A percentile compares a stretch with the other conserved stretches of the same genome.
phyloP scores from a whole-genome alignment of 2,329 filamentous ascomycete genomes.

The Xylaria digitata region DNA sequence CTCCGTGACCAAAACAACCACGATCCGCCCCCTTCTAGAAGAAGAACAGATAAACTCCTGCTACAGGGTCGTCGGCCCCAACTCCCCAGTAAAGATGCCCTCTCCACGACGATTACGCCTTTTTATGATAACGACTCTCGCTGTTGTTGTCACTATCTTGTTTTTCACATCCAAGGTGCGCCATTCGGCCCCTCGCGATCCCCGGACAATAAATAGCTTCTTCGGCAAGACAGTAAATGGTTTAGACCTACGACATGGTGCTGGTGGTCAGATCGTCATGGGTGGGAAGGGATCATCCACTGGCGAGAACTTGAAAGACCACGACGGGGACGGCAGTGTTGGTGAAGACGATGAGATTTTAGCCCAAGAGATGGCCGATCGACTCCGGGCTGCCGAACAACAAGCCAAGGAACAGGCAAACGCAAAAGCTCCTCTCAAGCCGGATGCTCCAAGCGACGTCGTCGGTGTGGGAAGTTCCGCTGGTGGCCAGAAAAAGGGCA shows the following conservation, averaged over 20 bases:
- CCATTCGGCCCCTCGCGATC: conserved; percentile 60
- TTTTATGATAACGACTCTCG: conserved; percentile 71
- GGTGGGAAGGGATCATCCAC: conserved; percentile 54
- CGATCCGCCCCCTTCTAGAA: background rate
- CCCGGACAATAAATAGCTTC: conserved; percentile 62
- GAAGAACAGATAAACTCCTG: background rate
- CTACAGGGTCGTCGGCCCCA: conserved; percentile 6
- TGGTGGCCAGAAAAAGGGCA: conserved; percentile 59
- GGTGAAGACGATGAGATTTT: conserved; percentile 67
- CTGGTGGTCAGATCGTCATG: conserved; percentile 54
- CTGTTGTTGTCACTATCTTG: conserved; percentile 73
- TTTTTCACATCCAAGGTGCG: conserved; percentile 76
- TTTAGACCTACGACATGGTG: conserved; percentile 56
- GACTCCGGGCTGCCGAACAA: conserved; percentile 75
- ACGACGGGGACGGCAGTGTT: conserved; percentile 65
- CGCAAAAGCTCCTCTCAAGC: conserved; percentile 70
- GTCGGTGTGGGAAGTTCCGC: conserved; percentile 70
- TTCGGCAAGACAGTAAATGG: conserved; percentile 70
- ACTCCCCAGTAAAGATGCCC: conserved; percentile 63
- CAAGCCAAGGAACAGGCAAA: conserved; percentile 76
- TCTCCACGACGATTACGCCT: conserved; percentile 76
- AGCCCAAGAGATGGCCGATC: conserved; percentile 66
- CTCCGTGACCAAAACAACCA: background rate
- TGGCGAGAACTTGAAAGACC: conserved; percentile 57
- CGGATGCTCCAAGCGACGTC: conserved; percentile 67